Conservation (phyloP, 345 rosid genomes). For the Mangifera indica region DNA sequence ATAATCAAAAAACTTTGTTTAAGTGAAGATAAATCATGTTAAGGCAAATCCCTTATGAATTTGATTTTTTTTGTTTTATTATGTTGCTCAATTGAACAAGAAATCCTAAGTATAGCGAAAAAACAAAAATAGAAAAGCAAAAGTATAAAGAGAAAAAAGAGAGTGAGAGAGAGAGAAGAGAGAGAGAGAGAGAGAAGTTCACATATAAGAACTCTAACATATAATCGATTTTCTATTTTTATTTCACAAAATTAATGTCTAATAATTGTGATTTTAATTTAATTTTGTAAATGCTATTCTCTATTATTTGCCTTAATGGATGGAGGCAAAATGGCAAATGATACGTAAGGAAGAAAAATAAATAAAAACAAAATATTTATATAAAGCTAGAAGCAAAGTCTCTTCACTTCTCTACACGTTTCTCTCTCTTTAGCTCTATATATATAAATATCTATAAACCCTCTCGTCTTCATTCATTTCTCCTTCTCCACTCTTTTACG, state of each 20-base stretch:
- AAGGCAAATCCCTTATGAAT: no score
- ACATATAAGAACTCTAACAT: neutral
- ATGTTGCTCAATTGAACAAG: no score
- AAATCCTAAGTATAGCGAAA: no score
- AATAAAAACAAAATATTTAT: neutral
- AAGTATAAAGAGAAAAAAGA: no score
- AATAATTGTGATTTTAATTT: neutral
- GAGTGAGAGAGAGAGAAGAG: no score
- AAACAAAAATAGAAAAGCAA: no score
- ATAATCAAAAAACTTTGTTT: no score
- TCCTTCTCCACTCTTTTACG: neutral
- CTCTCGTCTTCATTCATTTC: slow-evolving; percentile 19
- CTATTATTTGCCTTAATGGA: neutral
- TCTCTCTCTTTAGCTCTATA: slow-evolving; percentile 16
- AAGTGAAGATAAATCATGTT: no score
- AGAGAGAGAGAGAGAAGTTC: neutral
- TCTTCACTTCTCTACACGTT: slow-evolving; percentile 13
- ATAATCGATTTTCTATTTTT: neutral
- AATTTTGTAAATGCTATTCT: neutral
- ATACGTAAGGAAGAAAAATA: neutral
- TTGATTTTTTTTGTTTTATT: no score
- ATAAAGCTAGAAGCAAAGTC: slow-evolving; percentile 2
- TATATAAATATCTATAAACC: slow-evolving; percentile 37
- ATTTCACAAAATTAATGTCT: slow-evolving; percentile 22
- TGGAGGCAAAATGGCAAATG: neutral